These are phyloP conservation scores for Xylariaceae sp. DNA, from an alignment of 2,329 filamentous ascomycete genomes.

Conservation along the genomic window DNA sequence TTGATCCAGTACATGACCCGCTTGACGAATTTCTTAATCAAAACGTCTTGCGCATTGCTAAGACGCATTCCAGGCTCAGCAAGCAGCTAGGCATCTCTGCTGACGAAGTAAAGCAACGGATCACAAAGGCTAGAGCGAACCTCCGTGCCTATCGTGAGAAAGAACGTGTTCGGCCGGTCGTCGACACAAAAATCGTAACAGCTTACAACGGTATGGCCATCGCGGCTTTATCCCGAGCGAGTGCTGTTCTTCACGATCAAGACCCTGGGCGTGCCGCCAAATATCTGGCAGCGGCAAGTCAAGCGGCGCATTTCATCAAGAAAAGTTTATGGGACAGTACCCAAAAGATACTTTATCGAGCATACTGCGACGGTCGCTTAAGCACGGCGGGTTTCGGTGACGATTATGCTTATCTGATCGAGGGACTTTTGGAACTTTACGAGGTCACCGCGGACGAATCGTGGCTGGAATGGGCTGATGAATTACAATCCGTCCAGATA, in stretches of 20 bases:
- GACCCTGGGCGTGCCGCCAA: slow-evolving; percentile 42
- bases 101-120: slow-evolving; percentile 60
- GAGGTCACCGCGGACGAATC: slow-evolving; percentile 71
- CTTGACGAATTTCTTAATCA: slow-evolving; percentile 94
- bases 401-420: slow-evolving; percentile 86
- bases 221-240: slow-evolving; percentile 69
- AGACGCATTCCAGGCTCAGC: slow-evolving; percentile 62
- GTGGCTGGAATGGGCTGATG: slow-evolving; percentile 75
- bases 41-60: slow-evolving; percentile 74
- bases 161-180: slow-evolving; percentile 67
- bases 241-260: slow-evolving; percentile 55
- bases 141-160: slow-evolving; percentile 66
- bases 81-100: slow-evolving; percentile 68
- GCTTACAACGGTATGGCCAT: slow-evolving; percentile 88
- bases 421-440: slow-evolving; percentile 78
- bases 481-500: slow-evolving; percentile 71
- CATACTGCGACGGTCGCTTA: slow-evolving; percentile 64
- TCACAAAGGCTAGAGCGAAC: slow-evolving; percentile 61
- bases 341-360: slow-evolving; percentile 61
- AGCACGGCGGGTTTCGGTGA: slow-evolving; percentile 75
- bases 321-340: slow-evolving; percentile 64
- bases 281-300: slow-evolving; percentile 61
- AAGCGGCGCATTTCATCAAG: slow-evolving; percentile 67
- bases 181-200: slow-evolving; percentile 85
- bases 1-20: slow-evolving; percentile 73